Evolutionary conservation across 768 basidiomycete species (phyloP).

Genomic region (Hortiboletus flavorubellus): DNA sequence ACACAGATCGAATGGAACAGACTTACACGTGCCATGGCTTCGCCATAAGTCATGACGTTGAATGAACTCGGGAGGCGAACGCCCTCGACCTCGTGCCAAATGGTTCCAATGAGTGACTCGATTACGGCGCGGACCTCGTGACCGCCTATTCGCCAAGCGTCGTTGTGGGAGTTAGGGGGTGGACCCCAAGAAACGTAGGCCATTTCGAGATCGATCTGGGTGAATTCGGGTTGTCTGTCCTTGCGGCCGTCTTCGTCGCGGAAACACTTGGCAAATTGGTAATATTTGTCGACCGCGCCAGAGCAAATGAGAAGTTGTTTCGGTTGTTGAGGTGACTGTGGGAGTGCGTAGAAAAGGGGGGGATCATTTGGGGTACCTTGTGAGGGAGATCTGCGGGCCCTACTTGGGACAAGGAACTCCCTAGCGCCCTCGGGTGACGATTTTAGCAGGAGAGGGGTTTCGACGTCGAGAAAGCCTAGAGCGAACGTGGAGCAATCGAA

Average conservation of each 20-base stretch:
- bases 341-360: conserved; percentile 78
- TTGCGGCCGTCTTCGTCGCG: conserved; percentile 94
- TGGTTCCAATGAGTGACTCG: conserved; percentile 66
- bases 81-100: conserved; percentile 74
- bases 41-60: conserved; percentile 80
- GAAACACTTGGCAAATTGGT: conserved; percentile 92
- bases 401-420: conserved; percentile 88
- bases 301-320: conserved; percentile 92
- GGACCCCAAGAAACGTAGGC: conserved; percentile 85
- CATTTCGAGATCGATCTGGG: conserved; percentile 96
- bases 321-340: conserved; percentile 95
- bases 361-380: conserved; percentile 18
- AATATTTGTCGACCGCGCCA: conserved; percentile 86
- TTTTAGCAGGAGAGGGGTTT: conserved; percentile 87
- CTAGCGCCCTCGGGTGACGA: conserved; percentile 94
- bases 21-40: conserved; percentile 86
- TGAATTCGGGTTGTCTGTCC: conserved; percentile 96
- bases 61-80: conserved; percentile 61
- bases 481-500: not conserved
- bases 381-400: conserved; percentile 39
- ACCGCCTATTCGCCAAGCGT: conserved; percentile 84
- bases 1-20: conserved; percentile 9
- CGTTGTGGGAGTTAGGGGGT: conserved; percentile 13
- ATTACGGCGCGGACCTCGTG: conserved; percentile 74
- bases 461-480: conserved; percentile 87